Evolutionary conservation across 2,329 filamentous ascomycete genomes (phyloP).

Genomic region (Cladosporium colombiae): DNA sequence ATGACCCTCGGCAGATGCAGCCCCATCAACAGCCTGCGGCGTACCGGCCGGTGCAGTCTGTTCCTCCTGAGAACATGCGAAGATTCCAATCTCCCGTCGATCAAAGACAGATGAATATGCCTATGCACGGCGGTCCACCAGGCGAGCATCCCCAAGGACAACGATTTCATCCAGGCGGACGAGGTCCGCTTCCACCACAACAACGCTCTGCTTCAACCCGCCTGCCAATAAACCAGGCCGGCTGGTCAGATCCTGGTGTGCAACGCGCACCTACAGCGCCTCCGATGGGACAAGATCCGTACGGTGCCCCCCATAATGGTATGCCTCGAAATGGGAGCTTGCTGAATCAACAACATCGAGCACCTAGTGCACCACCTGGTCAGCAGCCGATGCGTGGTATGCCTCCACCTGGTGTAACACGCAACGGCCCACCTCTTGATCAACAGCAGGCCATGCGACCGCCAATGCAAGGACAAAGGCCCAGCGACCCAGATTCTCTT

Average conservation of each 20-base stretch:
- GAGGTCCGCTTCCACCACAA: conserved; percentile 14
- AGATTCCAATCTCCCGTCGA: neutral
- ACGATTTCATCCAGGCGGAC: conserved; percentile 5
- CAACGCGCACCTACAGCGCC: conserved; percentile 20
- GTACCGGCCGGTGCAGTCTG: conserved; percentile 20
- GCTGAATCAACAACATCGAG: conserved; percentile 17
- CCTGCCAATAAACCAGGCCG: conserved; percentile 22
- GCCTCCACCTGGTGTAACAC: conserved; percentile 34
- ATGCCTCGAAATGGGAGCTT: neutral
- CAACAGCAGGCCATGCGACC: conserved; percentile 30
- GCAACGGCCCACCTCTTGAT: conserved; percentile 29
- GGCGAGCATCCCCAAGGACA: conserved; percentile 22
- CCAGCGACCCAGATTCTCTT: conserved; percentile 55
- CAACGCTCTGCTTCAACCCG: conserved; percentile 13
- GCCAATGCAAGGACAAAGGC: conserved; percentile 25
- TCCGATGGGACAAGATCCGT: conserved; percentile 11
- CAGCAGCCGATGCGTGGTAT: conserved; percentile 24
- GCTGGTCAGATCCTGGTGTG: conserved; percentile 32
- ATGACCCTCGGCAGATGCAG: conserved; percentile 16
- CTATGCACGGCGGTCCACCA: conserved; percentile 30
- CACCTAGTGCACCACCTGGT: conserved; percentile 29
- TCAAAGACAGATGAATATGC: conserved; percentile 22
- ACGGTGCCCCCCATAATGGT: neutral
- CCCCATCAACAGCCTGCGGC: conserved; percentile 19
- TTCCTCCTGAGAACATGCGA: conserved; percentile 14